Conservation (phyloP, 805 yeast genomes). For the Hanseniaspora clermontiae region DNA sequence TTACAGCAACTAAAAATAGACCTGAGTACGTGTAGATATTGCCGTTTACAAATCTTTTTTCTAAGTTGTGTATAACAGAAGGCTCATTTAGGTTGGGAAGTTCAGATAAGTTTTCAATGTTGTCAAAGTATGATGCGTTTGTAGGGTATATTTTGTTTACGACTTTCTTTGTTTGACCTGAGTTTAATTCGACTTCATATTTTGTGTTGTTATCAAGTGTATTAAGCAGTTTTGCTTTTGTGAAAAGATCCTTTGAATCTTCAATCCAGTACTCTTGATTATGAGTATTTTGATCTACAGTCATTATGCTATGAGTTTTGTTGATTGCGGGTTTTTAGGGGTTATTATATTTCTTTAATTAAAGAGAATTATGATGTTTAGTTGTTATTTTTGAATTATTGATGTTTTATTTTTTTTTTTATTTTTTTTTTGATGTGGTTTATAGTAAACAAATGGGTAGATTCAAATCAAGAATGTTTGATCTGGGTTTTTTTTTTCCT, state of each 20-base stretch:
- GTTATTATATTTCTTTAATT: too few relatives aligned
- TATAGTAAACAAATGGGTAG: too few relatives aligned
- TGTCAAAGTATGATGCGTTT: constrained; percentile 82
- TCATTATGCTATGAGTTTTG: background rate
- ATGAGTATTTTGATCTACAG: background rate
- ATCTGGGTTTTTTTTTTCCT: too few relatives aligned
- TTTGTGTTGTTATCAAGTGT: constrained; percentile 31
- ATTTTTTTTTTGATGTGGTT: too few relatives aligned
- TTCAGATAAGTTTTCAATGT: constrained; percentile 90
- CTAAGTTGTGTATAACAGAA: constrained; percentile 76
- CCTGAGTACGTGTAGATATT: constrained; percentile 90
- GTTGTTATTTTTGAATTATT: too few relatives aligned
- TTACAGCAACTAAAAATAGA: constrained; percentile 83
- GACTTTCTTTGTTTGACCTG: constrained; percentile 4
- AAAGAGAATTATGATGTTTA: background rate
- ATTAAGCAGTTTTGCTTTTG: constrained; percentile 33
- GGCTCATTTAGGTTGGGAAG: constrained; percentile 90
- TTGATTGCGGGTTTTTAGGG: background rate
- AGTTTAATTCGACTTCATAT: constrained; percentile 26
- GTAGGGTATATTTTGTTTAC: constrained; percentile 25
- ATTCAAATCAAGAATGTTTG: too few relatives aligned
- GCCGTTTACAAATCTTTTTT: constrained; percentile 63
- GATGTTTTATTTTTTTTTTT: too few relatives aligned
- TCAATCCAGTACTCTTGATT: constrained; percentile 60
- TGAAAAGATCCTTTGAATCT: constrained; percentile 42